A percentile compares a stretch with the other conserved stretches of the same genome.
These are phyloP conservation scores for Apiospora koreana DNA, from an alignment of 2,329 filamentous ascomycete genomes.

Conservation along the genomic window DNA sequence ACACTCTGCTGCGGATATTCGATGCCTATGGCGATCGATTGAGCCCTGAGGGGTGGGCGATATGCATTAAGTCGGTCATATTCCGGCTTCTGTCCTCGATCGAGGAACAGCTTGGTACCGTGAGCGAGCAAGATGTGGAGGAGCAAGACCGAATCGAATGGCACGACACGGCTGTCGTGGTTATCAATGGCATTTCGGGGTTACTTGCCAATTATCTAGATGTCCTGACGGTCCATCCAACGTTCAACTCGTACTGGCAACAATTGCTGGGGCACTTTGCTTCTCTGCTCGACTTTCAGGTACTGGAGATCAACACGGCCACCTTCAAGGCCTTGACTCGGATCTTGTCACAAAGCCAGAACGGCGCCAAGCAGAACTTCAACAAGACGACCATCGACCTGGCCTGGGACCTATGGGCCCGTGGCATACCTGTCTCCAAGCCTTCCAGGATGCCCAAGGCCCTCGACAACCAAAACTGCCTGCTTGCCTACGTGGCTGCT, in stretches of 20 bases:
- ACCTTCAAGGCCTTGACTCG: conserved; percentile 67
- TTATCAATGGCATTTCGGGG: conserved; percentile 71
- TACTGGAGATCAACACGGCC: conserved; percentile 72
- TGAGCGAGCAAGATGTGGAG: conserved; percentile 37
- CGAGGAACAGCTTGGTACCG: conserved; percentile 52
- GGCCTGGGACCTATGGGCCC: conserved; percentile 71
- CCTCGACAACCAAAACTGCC: conserved; percentile 74
- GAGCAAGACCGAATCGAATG: conserved; percentile 57
- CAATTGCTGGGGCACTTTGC: conserved; percentile 71
- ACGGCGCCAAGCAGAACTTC: conserved; percentile 44
- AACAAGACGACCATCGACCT: conserved; percentile 56
- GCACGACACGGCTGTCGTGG: conserved; percentile 74
- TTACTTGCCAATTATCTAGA: conserved; percentile 78
- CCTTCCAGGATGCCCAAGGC: conserved; percentile 44
- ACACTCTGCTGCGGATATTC: conserved; percentile 88
- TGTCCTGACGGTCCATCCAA: conserved; percentile 63
- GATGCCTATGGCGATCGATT: conserved; percentile 86
- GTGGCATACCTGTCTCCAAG: conserved; percentile 58
- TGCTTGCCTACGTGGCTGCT: conserved; percentile 80
- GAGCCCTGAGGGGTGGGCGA: conserved; percentile 75
- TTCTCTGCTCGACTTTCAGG: conserved; percentile 59
- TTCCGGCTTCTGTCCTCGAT: conserved; percentile 76
- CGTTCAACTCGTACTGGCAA: conserved; percentile 75
- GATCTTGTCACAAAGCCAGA: conserved; percentile 56
- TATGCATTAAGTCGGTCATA: conserved; percentile 79